A percentile compares a stretch with the other conserved stretches of the same genome.
Evolutionary conservation across 306 rosid species (phyloP).

Genomic region (Vigna radiata): DNA sequence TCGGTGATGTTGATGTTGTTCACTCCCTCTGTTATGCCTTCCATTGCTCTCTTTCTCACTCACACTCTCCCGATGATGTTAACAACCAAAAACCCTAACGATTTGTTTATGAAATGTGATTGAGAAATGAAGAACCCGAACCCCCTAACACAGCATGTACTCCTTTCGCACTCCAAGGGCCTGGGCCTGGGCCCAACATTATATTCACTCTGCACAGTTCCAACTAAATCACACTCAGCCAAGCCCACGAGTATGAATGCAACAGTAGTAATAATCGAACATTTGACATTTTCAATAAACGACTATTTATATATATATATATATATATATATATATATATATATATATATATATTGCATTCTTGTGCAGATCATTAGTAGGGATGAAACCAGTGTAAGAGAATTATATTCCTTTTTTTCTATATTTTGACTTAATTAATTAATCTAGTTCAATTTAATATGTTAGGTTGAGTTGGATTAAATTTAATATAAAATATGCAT

Average conservation of each 20-base stretch:
- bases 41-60: conserved; percentile 46
- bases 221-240: neutral
- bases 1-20: conserved; percentile 61
- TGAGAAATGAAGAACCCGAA: neutral
- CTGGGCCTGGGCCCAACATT: neutral
- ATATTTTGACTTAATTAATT: too few species aligned
- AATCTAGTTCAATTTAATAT: too few species aligned
- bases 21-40: conserved; percentile 64
- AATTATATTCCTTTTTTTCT: too few species aligned
- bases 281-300: too few species aligned
- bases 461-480: too few species aligned
- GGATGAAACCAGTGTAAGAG: too few species aligned
- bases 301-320: too few species aligned
- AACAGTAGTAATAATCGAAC: too few species aligned
- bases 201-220: neutral
- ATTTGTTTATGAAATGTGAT: neutral
- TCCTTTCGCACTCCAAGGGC: neutral
- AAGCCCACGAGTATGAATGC: neutral
- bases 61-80: neutral
- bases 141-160: neutral
- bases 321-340: too few species aligned
- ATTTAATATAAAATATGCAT: too few species aligned
- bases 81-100: conserved; percentile 46
- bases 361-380: too few species aligned
- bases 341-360: too few species aligned